A percentile compares a stretch with the other conserved stretches of the same genome.
Evolutionary conservation across 768 basidiomycete species (phyloP).

Genomic region (Podaxis carcinomalis): DNA sequence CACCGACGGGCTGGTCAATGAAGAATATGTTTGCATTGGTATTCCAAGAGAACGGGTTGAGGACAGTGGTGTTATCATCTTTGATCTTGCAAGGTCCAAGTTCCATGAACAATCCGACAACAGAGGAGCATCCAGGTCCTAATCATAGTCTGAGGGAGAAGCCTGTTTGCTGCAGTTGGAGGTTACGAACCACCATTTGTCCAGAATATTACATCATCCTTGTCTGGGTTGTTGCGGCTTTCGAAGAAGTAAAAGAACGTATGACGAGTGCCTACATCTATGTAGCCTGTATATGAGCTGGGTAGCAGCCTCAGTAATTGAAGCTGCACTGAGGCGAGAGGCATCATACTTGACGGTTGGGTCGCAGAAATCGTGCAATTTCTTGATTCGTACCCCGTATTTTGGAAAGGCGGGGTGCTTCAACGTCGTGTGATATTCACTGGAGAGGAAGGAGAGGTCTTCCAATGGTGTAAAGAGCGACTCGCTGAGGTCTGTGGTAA

Average conservation of each 20-base stretch:
- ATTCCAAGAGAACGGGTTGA: constrained; percentile 65
- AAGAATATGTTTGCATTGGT: constrained; percentile 60
- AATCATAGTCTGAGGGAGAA: not conserved
- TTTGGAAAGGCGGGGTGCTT: constrained; percentile 48
- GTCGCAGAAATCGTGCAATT: constrained; percentile 50
- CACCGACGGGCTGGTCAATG: constrained; percentile 58
- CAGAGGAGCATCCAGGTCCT: constrained; percentile 11
- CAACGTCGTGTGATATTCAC: constrained; percentile 30
- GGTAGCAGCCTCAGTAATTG: constrained; percentile 4
- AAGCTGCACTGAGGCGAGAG: not conserved
- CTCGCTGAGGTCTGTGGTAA: not conserved
- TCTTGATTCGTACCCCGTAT: constrained; percentile 54
- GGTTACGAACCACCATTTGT: constrained; percentile 37
- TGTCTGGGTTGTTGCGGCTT: constrained; percentile 55
- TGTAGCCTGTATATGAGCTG: constrained; percentile 65
- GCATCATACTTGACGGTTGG: constrained; percentile 43
- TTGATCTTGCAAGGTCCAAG: constrained; percentile 62
- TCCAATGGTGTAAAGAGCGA: constrained; percentile 30
- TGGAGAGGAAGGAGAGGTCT: constrained; percentile 29
- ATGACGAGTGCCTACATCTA: constrained; percentile 60
- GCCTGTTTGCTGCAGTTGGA: not conserved
- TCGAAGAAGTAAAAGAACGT: constrained; percentile 81
- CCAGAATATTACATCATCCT: constrained; percentile 61
- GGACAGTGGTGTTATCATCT: constrained; percentile 44
- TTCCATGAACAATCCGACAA: constrained; percentile 5